phyloP scores from a whole-genome alignment of 192 early-diverging fungal genomes.

The Backusella macrospora region DNA sequence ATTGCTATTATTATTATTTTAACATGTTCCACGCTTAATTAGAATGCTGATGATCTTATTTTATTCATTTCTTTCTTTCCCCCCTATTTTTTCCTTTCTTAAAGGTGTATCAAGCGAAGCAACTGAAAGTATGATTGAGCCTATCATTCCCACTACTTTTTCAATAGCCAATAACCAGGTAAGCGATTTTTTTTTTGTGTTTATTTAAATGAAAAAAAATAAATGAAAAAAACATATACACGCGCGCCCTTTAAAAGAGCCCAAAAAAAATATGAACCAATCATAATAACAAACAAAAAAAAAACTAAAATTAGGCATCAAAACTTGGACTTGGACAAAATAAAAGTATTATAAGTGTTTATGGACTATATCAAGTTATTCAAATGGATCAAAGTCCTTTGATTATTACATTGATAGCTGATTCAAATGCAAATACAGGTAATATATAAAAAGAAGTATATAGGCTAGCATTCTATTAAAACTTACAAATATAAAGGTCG shows the following conservation, averaged over 20 bases:
- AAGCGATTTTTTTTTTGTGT: slow-evolving; percentile 22
- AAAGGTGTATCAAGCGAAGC: slow-evolving; percentile 38
- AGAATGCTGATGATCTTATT: too few species aligned
- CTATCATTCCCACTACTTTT: slow-evolving; percentile 61
- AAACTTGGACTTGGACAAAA: slow-evolving; percentile 66
- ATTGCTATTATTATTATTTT: too few species aligned
- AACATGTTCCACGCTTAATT: too few species aligned
- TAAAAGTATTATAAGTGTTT: slow-evolving; percentile 60
- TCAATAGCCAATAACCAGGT: slow-evolving; percentile 64
- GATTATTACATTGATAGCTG: slow-evolving; percentile 61
- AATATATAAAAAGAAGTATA: slow-evolving; percentile 16
- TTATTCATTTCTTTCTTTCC: too few species aligned
- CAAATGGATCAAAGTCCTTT: slow-evolving; percentile 65
- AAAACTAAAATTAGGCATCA: slow-evolving; percentile 46
- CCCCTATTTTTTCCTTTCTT: too few species aligned
- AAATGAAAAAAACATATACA: background rate
- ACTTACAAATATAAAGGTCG: slow-evolving; percentile 38
- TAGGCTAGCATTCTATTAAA: slow-evolving; percentile 6
- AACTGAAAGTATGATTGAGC: slow-evolving; percentile 49
- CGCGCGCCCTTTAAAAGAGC: background rate
- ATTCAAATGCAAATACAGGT: slow-evolving; percentile 62
- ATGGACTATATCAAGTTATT: slow-evolving; percentile 58
- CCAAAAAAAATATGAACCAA: slow-evolving; percentile 9
- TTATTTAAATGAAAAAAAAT: background rate
- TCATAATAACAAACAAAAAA: background rate